Percentiles rank a stretch among this genome's conserved stretches.
Evolutionary conservation across 805 yeast species (phyloP).

Genomic region (Lachancea kluyveri): DNA sequence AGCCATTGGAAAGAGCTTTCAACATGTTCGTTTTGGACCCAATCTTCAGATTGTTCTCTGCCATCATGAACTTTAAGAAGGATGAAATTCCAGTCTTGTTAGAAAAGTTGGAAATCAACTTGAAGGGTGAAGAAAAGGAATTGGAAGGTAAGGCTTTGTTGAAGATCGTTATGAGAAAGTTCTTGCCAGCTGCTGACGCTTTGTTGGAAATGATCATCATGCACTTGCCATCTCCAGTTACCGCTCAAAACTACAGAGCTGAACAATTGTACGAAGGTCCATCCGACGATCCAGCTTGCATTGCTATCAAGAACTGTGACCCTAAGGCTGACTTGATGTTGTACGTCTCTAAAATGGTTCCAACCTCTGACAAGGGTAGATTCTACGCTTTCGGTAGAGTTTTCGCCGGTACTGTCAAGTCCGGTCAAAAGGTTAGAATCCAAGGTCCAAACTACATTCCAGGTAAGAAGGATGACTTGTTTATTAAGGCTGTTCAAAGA

Average conservation of each 20-base stretch:
- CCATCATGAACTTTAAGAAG: slow-evolving; percentile 99
- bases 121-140: slow-evolving; percentile 96
- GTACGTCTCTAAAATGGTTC: slow-evolving; percentile 99
- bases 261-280: slow-evolving; percentile 99
- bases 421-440: slow-evolving; percentile 99
- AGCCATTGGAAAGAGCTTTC: slow-evolving; percentile 97
- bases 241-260: slow-evolving; percentile 99
- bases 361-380: slow-evolving; percentile 99
- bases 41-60: slow-evolving; percentile 92
- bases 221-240: slow-evolving; percentile 98
- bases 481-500: slow-evolving; percentile 97
- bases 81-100: slow-evolving; percentile 89
- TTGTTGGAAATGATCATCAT: slow-evolving; percentile 96
- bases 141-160: slow-evolving; percentile 98
- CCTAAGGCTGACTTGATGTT: slow-evolving; percentile 97
- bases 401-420: slow-evolving; percentile 98
- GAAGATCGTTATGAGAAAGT: slow-evolving; percentile 98
- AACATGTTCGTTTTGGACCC: slow-evolving; percentile 99
- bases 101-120: slow-evolving; percentile 87
- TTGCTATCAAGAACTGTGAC: slow-evolving; percentile 96
- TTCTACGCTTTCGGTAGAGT: slow-evolving; percentile 99
- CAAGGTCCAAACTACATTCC: slow-evolving; percentile 99
- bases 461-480: slow-evolving; percentile 96
- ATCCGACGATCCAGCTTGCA: slow-evolving; percentile 80
- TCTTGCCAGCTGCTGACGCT: slow-evolving; percentile 99